Evolutionary conservation across 179 eudicot genomes (phyloP).

Genomic region (Beta corolliflora): DNA sequence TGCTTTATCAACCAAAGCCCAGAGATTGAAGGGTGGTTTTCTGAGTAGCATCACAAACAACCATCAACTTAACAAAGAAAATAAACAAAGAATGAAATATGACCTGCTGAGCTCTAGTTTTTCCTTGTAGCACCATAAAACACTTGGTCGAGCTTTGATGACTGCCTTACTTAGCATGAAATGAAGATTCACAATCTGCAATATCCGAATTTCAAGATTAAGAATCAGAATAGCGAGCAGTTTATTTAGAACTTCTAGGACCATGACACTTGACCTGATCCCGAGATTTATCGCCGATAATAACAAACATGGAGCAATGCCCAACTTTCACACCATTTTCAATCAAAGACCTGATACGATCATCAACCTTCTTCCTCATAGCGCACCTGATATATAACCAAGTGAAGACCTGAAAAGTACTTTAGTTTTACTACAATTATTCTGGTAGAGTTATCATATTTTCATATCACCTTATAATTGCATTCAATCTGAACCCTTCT

Average conservation of each 20-base stretch:
- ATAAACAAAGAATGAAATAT: neutral
- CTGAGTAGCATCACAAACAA: too few relatives aligned
- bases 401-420: too few relatives aligned
- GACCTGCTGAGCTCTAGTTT: conserved; percentile 88
- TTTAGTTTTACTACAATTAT: too few relatives aligned
- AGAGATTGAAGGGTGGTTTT: too few relatives aligned
- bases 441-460: too few relatives aligned
- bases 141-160: conserved; percentile 62
- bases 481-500: too few relatives aligned
- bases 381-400: neutral
- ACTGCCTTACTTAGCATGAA: conserved; percentile 57
- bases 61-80: neutral
- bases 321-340: conserved; percentile 83
- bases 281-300: conserved; percentile 78
- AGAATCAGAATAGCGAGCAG: neutral
- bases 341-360: conserved; percentile 69
- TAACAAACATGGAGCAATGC: conserved; percentile 78
- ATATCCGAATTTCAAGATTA: neutral
- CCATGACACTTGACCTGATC: conserved; percentile 47
- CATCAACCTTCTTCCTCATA: conserved; percentile 88
- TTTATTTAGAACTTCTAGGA: neutral
- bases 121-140: conserved; percentile 87
- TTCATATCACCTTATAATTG: too few relatives aligned
- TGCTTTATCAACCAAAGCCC: too few relatives aligned
- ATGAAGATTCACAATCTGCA: conserved; percentile 80